phyloP scores from a whole-genome alignment of 352 stramenopile species.

The Pythium guiyangense region DNA sequence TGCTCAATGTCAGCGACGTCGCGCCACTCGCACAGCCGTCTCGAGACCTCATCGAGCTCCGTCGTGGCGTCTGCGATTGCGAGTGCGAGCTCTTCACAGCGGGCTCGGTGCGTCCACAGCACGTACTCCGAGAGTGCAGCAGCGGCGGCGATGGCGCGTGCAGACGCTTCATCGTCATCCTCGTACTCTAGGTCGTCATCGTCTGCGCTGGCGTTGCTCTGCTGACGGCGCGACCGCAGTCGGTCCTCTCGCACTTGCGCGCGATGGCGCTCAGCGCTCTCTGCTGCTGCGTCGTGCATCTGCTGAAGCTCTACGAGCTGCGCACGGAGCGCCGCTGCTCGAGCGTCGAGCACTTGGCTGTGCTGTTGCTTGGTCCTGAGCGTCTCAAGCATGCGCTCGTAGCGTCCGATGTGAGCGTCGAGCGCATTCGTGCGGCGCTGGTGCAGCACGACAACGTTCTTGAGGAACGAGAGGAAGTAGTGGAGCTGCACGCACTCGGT shows the following conservation, averaged over 20 bases:
- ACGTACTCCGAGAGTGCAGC: conserved; percentile 1
- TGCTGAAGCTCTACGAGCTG: neutral
- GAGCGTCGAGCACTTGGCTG: neutral
- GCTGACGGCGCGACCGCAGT: neutral
- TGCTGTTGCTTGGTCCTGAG: neutral
- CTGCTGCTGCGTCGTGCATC: no score
- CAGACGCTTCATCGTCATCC: neutral
- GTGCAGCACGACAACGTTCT: conserved; percentile 11
- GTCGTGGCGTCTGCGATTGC: conserved; percentile 13
- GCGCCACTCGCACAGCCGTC: conserved; percentile 5
- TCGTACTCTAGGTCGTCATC: neutral
- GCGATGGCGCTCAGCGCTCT: neutral
- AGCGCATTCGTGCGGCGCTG: neutral
- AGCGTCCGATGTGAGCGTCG: neutral
- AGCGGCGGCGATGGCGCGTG: neutral
- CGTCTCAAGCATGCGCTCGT: neutral
- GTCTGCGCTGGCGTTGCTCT: neutral
- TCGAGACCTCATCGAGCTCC: neutral
- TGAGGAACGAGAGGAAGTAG: conserved; percentile 15
- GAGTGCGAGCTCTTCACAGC: conserved; percentile 23
- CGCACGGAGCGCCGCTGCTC: neutral
- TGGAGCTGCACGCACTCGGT: conserved; percentile 6
- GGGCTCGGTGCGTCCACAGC: conserved; percentile 8
- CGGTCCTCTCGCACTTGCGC: neutral
- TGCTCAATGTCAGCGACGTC: neutral